phyloP scores from a whole-genome alignment of 164 flowering plant genomes.

The Liriodendron chinense region DNA sequence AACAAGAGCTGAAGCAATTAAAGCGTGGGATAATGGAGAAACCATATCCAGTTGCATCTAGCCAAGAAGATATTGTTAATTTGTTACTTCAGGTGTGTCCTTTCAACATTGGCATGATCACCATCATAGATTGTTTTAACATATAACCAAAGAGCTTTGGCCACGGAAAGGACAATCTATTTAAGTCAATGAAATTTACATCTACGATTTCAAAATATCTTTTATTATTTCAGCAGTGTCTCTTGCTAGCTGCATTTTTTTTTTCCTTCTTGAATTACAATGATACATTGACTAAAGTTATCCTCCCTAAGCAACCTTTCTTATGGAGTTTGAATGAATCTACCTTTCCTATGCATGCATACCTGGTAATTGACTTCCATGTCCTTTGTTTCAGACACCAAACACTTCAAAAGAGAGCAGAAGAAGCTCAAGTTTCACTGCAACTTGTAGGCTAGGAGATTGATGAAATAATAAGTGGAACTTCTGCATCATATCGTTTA shows the following conservation, averaged over 20 bases:
- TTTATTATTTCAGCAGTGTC: neutral
- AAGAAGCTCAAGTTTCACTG: conserved; percentile 65
- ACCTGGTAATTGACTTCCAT: neutral
- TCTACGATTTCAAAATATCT: neutral
- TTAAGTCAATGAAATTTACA: no score
- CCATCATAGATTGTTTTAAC: no score
- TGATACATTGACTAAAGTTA: no score
- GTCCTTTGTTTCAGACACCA: conserved; percentile 42
- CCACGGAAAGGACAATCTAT: no score
- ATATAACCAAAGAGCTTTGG: no score
- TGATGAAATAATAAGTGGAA: conserved; percentile 58
- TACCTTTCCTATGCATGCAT: neutral
- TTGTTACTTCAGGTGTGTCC: conserved; percentile 71
- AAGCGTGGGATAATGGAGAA: conserved; percentile 60
- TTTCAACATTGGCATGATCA: no score
- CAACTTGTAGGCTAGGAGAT: conserved; percentile 88
- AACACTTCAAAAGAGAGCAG: conserved; percentile 63
- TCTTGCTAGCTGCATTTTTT: no score
- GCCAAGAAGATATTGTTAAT: conserved; percentile 68
- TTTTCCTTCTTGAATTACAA: no score
- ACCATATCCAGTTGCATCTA: conserved; percentile 38
- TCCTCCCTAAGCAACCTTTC: no score
- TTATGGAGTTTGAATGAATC: neutral
- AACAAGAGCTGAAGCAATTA: conserved; percentile 69
- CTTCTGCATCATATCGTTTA: neutral